Conservation (phyloP, 2,329 filamentous ascomycete species). For the Rhexocercosporidium sp. region DNA sequence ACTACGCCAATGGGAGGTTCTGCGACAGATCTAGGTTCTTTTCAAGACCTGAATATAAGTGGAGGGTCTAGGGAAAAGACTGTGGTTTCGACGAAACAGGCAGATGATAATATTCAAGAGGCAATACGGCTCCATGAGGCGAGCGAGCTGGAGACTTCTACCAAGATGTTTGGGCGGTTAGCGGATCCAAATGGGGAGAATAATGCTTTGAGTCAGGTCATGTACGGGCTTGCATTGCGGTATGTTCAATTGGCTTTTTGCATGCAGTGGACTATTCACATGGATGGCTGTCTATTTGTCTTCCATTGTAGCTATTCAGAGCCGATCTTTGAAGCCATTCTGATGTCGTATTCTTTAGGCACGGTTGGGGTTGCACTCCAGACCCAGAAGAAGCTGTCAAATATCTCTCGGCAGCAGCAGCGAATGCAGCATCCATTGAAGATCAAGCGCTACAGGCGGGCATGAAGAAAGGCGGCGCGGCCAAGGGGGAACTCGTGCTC, state of each 20-base stretch:
- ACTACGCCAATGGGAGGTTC: conserved; percentile 44
- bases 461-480: conserved; percentile 89
- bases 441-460: conserved; percentile 83
- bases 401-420: conserved; percentile 86
- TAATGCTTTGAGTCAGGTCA: conserved; percentile 92
- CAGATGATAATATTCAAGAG: conserved; percentile 82
- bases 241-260: conserved; percentile 50
- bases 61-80: conserved; percentile 29
- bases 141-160: conserved; percentile 79
- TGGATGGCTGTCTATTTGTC: neutral
- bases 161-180: conserved; percentile 81
- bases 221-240: conserved; percentile 91
- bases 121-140: conserved; percentile 93
- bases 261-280: conserved; percentile 6
- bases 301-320: neutral
- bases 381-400: conserved; percentile 76
- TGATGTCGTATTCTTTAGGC: conserved; percentile 55
- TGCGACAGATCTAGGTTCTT: conserved; percentile 29
- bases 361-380: conserved; percentile 88
- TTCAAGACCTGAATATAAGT: conserved; percentile 33
- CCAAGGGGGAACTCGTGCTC: conserved; percentile 94
- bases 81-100: conserved; percentile 55
- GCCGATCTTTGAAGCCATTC: conserved; percentile 21
- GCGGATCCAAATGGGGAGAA: conserved; percentile 85
- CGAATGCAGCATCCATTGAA: conserved; percentile 88